Evolutionary conservation across 2,329 filamentous ascomycete species (phyloP).

Genomic region (Cercospora sesami): DNA sequence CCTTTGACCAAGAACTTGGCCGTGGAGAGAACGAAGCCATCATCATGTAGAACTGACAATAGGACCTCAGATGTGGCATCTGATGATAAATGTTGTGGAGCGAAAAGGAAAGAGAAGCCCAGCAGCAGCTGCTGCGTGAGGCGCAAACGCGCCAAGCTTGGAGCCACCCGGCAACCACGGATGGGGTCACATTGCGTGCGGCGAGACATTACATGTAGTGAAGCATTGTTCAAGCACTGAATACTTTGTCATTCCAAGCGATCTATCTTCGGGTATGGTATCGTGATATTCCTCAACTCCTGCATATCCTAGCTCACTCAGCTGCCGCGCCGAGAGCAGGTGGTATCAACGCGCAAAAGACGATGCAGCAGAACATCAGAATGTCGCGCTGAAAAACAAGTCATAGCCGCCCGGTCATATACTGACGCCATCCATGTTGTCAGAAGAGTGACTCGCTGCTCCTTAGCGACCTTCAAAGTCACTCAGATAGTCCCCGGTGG

Average conservation of each 20-base stretch:
- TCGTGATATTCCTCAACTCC: constrained; percentile 4
- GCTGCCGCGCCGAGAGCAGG: constrained; percentile 5
- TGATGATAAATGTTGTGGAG: not conserved
- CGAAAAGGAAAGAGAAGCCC: not conserved
- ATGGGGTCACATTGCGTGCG: not conserved
- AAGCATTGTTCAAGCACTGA: not conserved
- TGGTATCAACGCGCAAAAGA: constrained; percentile 12
- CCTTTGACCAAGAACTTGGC: not conserved
- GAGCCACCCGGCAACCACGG: not conserved
- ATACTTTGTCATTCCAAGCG: constrained; percentile 1
- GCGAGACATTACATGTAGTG: too few relatives aligned
- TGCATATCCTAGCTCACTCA: constrained; percentile 13
- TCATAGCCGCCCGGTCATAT: not conserved
- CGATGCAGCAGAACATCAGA: not conserved
- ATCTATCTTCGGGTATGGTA: constrained; percentile 15
- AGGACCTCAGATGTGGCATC: not conserved
- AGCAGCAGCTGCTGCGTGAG: not conserved
- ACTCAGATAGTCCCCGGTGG: constrained; percentile 34
- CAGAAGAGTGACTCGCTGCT: not conserved
- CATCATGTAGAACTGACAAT: not conserved
- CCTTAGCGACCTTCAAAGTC: constrained; percentile 40
- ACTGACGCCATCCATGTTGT: not conserved
- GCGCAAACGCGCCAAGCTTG: not conserved
- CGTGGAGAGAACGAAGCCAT: not conserved
- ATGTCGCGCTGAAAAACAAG: not conserved